Evolutionary conservation across 176 grass and related monocot genomes (phyloP), one percentile per base, ranked within the genome.

Genomic region (Pontederia paniculata): DNA sequence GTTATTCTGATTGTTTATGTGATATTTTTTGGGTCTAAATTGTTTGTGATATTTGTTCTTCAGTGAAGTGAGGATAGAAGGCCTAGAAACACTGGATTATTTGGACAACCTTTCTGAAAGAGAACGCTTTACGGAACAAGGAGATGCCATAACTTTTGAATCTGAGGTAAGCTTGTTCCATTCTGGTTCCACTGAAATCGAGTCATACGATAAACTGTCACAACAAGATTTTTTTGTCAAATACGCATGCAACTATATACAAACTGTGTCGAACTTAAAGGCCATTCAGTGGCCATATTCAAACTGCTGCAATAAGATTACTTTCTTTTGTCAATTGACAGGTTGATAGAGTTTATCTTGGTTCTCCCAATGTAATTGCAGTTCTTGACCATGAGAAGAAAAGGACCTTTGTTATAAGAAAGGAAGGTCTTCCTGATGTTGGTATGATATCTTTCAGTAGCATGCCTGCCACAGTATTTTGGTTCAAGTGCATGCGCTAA

Each of bases 361-460:
- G 82, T 62, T 97, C 91, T 17, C 86, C 91, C 17, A 90, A 81
- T 62, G 74, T 87, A 53, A 78, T 97, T 68, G 91, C 91, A 42
- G 79, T 89, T 78, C 76, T 97, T 17, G 91, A 97, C 59, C 86
- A 97, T 59, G 91, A 90, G 78, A 97, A 97, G 82, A 97, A 97
- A 56, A 76, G 66, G 43, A 81, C 91, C 8, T 84, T 87, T 73
- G 68, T 97, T 37, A 69, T 90, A 43, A 84, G 68, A 47, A 97
- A 97, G 69, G 86, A 87, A 47, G 91, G 91, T 15, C 82, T 97
- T 50, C 86, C 86, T 16, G 91, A 97, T 71, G 65, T 80, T 23
- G 91, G 91, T 97, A 84, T 17, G 58, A 5, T 5, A 37, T 37
- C 28, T 6, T 37, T 6, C 28, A 37, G 7, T 37, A 2, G 7